These are phyloP conservation scores for Aspergillus hiratsukae DNA, from an alignment of 2,329 filamentous ascomycete genomes.

Conservation along the genomic window DNA sequence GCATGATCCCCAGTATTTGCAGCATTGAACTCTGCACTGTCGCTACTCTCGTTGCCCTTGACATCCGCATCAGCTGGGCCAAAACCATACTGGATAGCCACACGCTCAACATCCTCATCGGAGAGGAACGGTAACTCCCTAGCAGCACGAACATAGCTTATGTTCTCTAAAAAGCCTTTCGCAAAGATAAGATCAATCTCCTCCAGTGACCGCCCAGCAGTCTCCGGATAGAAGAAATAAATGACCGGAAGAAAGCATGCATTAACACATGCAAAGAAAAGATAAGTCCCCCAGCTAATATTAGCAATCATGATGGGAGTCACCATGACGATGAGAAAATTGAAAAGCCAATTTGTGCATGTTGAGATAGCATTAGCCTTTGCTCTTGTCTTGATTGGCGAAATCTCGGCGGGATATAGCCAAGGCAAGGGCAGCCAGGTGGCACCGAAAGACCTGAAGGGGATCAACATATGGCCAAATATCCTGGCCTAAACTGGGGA, in stretches of 20 bases:
- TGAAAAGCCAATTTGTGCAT: constrained; percentile 53
- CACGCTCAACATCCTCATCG: neutral
- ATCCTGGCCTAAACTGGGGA: no score
- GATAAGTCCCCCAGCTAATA: constrained; percentile 42
- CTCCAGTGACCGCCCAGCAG: constrained; percentile 41
- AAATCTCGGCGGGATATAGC: constrained; percentile 50
- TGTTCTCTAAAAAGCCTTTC: constrained; percentile 42
- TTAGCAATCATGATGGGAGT: constrained; percentile 39
- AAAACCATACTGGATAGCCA: neutral
- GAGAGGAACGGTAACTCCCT: constrained; percentile 29
- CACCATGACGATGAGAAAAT: constrained; percentile 52
- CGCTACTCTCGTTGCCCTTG: neutral
- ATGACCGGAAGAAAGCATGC: constrained; percentile 48
- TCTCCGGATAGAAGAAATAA: constrained; percentile 53
- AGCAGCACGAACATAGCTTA: constrained; percentile 34
- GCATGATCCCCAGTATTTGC: neutral
- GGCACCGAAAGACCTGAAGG: constrained; percentile 54
- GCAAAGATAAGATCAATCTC: constrained; percentile 44
- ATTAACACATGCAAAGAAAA: constrained; percentile 42
- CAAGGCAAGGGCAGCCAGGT: constrained; percentile 62
- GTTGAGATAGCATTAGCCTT: constrained; percentile 54
- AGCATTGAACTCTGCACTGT: neutral
- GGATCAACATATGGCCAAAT: no score
- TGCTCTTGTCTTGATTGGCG: constrained; percentile 52
- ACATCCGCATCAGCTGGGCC: neutral